Evolutionary conservation across 163 green algal species (phyloP), one percentile per base, ranked within the genome.

Genomic region (Scenedesmus sp.): DNA sequence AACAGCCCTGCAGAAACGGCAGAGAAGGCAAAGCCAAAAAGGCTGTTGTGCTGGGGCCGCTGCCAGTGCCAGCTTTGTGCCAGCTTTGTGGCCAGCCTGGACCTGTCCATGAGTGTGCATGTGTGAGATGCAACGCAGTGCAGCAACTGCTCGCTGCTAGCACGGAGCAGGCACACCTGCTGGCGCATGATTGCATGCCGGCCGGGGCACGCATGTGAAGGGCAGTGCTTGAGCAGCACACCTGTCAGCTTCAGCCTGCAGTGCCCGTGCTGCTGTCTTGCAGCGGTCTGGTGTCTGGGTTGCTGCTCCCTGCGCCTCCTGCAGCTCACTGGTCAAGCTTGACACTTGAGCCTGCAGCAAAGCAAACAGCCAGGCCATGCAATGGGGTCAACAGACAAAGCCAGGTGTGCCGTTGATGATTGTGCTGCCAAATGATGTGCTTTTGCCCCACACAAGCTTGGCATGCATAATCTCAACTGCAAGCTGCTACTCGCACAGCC

Each of bases 201-300:
- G n/a, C n/a, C 51, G 22, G 10, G 6, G 33, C 65, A 76, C 18
- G 30, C 59, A 72, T 35, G 2, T 76, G 65, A 40, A 40, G 7
- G 65, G 30, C 7, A 18, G 13, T 84, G 78, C 78, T 46, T 15
- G 12, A 18, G 33, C 78, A 33, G 53, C 86, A 3, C 59, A 91
- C 87, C 78, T 91, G 43, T 91, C 87, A 59, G 87, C 87, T 49
- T 91, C 87, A 10, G 42, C 87, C 59, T 91, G 87, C 79, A 91
- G 79, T 26, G 65, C 78, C 20, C 78, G 81, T 20, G 87, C 87
- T 46, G 87, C 87, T 68, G 78, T 81, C 42, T 78, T 87, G 87
- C 87, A 91, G 56, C 87, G 53, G 53, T 87, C 78, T 56, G 87
- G 87, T 30, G 87, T 91, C 22, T 56, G 85, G 40, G 85, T 59